These are phyloP conservation scores for Eragrostis nindensis DNA, from an alignment of 176 grass and related monocot genomes.

Conservation along the genomic window DNA sequence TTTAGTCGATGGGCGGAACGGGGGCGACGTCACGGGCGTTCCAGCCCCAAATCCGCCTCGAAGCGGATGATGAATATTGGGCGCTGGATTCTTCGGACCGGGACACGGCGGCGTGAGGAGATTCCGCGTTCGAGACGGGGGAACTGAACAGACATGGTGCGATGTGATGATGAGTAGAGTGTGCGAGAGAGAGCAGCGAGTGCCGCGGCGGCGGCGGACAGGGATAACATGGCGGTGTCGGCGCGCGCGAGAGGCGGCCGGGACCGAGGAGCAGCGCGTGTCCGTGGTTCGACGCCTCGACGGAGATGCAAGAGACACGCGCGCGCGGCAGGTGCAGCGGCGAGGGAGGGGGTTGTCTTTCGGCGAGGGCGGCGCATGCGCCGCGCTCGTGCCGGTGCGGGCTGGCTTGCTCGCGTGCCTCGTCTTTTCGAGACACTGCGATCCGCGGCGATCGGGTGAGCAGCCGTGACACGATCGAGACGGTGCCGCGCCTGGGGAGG, in stretches of 20 bases:
- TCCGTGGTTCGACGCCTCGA: too few relatives aligned
- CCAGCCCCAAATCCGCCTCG: background rate
- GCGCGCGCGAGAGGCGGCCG: background rate
- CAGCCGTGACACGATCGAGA: background rate
- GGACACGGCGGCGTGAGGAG: background rate
- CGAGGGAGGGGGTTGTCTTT: background rate
- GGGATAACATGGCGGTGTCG: conserved; percentile 37
- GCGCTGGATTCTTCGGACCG: background rate
- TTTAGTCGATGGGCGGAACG: background rate
- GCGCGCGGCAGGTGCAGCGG: background rate
- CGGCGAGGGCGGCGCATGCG: background rate
- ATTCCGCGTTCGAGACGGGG: background rate
- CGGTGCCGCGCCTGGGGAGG: conserved; percentile 30
- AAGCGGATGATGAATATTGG: background rate
- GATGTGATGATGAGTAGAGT: background rate
- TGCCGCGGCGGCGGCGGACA: background rate
- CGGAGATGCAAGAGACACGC: too few relatives aligned
- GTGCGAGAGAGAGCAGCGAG: background rate
- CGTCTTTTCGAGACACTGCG: conserved; percentile 32
- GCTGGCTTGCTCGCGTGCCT: background rate
- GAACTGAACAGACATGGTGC: background rate
- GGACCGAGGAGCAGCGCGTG: background rate
- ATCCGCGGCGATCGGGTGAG: background rate
- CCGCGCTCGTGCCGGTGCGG: background rate
- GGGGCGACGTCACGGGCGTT: conserved; percentile 11